These are phyloP conservation scores for Epichloe sibirici DNA, from an alignment of 2,329 filamentous ascomycete genomes.

Conservation along the genomic window DNA sequence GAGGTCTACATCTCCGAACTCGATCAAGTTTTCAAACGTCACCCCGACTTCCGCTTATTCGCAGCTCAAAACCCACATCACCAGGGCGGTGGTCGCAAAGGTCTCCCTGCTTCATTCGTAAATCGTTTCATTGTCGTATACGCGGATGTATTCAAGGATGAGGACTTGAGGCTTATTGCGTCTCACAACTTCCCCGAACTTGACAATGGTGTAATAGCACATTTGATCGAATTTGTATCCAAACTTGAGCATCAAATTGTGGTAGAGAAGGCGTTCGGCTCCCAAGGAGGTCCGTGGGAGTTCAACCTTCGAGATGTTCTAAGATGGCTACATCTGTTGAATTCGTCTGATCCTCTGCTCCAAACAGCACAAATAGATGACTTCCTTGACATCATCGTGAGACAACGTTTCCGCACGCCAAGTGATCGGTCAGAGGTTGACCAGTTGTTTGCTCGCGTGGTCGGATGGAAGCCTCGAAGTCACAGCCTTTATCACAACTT, in stretches of 20 bases:
- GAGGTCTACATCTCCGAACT: conserved; percentile 93
- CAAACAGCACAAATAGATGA: conserved; percentile 50
- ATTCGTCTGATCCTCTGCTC: conserved; percentile 43
- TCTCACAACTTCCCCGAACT: conserved; percentile 61
- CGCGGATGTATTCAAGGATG: conserved; percentile 72
- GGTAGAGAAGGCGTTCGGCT: conserved; percentile 43
- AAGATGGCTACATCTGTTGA: conserved; percentile 64
- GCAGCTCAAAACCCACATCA: conserved; percentile 97
- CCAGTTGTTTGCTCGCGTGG: conserved; percentile 53
- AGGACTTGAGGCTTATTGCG: conserved; percentile 76
- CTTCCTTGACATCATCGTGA: conserved; percentile 71
- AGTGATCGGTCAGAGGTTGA: conserved; percentile 55
- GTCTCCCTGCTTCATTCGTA: conserved; percentile 87
- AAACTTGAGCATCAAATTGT: conserved; percentile 62
- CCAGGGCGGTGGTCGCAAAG: conserved; percentile 90
- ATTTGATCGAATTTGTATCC: conserved; percentile 69
- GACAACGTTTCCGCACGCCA: conserved; percentile 71
- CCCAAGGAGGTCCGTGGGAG: conserved; percentile 75
- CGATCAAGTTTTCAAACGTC: conserved; percentile 83
- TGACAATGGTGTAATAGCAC: conserved; percentile 43
- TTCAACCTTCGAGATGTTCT: conserved; percentile 87
- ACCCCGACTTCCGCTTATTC: conserved; percentile 85
- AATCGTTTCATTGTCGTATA: conserved; percentile 98
- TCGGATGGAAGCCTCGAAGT: conserved; percentile 36
- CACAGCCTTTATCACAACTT: conserved; percentile 64